Conservation (phyloP, 2,329 filamentous ascomycete genomes). For the Sphaerulina musiva region DNA sequence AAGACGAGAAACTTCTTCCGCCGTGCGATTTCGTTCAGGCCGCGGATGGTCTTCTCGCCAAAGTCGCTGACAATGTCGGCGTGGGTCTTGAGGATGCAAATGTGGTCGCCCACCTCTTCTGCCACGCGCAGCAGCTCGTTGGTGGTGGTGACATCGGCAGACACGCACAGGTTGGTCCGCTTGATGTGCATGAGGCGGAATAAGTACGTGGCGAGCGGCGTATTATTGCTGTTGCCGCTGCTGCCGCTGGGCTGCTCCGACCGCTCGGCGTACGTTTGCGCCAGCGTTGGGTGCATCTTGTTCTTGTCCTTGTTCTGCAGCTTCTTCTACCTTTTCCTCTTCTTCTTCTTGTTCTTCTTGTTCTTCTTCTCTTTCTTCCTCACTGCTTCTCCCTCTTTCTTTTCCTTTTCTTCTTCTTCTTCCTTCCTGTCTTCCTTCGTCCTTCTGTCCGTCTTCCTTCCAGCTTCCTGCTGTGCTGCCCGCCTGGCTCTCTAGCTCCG, state of each 20-base stretch:
- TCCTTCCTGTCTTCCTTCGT: background rate
- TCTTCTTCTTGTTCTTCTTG: background rate
- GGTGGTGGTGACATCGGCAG: conserved; percentile 53
- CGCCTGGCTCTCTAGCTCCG: too few relatives aligned
- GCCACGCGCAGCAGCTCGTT: conserved; percentile 51
- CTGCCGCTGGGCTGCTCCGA: conserved; percentile 33
- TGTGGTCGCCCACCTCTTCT: conserved; percentile 54
- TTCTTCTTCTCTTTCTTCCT: background rate
- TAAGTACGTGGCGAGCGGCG: conserved; percentile 44
- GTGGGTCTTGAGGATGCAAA: conserved; percentile 56
- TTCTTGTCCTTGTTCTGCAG: too few relatives aligned
- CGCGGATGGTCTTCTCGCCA: conserved; percentile 48
- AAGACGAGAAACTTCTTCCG: conserved; percentile 49
- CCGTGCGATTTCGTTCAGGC: conserved; percentile 43
- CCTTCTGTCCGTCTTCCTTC: background rate
- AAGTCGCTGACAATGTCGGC: conserved; percentile 58
- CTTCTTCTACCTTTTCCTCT: background rate
- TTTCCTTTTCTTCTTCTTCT: background rate
- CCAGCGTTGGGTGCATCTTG: conserved; percentile 36
- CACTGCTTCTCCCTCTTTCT: background rate
- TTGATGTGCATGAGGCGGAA: conserved; percentile 46
- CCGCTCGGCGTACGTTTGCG: conserved; percentile 42
- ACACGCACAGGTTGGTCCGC: conserved; percentile 49
- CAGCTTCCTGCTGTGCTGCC: too few relatives aligned
- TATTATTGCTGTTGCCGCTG: conserved; percentile 26